A percentile compares a stretch with the other conserved stretches of the same genome.
phyloP scores from a whole-genome alignment of 805 yeast genomes.

The Pichia scutulata region DNA sequence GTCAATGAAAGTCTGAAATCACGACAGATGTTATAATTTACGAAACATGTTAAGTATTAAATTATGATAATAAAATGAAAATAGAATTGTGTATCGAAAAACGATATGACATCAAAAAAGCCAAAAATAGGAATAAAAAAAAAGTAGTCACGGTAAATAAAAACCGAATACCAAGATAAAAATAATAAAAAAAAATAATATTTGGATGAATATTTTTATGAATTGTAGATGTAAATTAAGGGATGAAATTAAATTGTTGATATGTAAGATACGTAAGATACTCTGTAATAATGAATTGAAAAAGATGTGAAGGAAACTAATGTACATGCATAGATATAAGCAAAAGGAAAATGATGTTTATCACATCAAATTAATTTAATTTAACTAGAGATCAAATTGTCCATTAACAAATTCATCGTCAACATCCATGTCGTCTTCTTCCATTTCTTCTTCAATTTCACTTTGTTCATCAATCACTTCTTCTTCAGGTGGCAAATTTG shows the following conservation, averaged over 20 bases:
- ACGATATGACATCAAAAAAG: not conserved
- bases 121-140: not conserved
- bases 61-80: not conserved
- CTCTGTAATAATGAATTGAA: not conserved
- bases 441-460: slow-evolving; percentile 33
- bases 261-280: not conserved
- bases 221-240: not conserved
- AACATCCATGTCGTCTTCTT: slow-evolving; percentile 42
- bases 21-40: not conserved
- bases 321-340: not conserved
- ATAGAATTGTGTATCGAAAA: not conserved
- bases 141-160: not conserved
- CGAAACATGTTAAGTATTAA: not conserved
- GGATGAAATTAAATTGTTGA: not conserved
- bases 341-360: not conserved
- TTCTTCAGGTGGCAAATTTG: slow-evolving; percentile 74
- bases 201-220: not conserved
- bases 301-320: not conserved
- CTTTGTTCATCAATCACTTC: slow-evolving; percentile 73
- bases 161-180: not conserved
- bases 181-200: not conserved
- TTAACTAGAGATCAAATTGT: slow-evolving; percentile 82
- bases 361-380: slow-evolving; percentile 20
- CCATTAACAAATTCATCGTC: slow-evolving; percentile 87
- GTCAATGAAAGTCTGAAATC: too few relatives aligned